These are phyloP conservation scores for Dissophora globulifera DNA, from an alignment of 192 early-diverging fungal species.

Conservation along the genomic window DNA sequence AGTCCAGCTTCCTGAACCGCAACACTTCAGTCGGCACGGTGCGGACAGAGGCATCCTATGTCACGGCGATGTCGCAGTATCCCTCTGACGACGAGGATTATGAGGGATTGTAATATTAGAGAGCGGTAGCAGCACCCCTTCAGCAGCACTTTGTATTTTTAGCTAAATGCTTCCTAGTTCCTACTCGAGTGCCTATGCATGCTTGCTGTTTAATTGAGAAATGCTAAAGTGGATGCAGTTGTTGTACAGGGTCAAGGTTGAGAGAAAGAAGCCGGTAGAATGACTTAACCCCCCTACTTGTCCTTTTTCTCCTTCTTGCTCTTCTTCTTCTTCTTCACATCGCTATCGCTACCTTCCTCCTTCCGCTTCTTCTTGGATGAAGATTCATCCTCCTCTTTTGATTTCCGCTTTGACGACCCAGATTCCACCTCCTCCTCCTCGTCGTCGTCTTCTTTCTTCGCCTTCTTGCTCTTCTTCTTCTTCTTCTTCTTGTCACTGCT, in stretches of 20 bases:
- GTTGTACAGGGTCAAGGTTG: too few species aligned
- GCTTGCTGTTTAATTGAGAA: too few species aligned
- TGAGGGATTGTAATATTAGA: slow-evolving; percentile 4
- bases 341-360: not conserved
- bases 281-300: slow-evolving; percentile 19
- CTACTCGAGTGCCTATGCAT: too few species aligned
- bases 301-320: slow-evolving; percentile 22
- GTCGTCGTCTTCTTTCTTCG: slow-evolving; percentile 29
- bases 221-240: not conserved
- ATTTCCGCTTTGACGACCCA: not conserved
- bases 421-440: not conserved
- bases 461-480: slow-evolving; percentile 43
- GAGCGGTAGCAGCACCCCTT: too few species aligned
- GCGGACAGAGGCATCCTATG: slow-evolving; percentile 23
- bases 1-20: slow-evolving; percentile 9
- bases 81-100: slow-evolving; percentile 23
- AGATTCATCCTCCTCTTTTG: not conserved
- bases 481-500: slow-evolving; percentile 16
- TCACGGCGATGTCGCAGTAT: slow-evolving; percentile 29
- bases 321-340: not conserved
- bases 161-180: too few species aligned
- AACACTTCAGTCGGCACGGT: slow-evolving; percentile 26
- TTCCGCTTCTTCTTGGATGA: slow-evolving; percentile 27
- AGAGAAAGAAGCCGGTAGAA: too few species aligned
- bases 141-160: slow-evolving; percentile 13